Base-by-base conservation (phyloP, 345 rosid genomes). In the Linum usitatissimum region DNA sequence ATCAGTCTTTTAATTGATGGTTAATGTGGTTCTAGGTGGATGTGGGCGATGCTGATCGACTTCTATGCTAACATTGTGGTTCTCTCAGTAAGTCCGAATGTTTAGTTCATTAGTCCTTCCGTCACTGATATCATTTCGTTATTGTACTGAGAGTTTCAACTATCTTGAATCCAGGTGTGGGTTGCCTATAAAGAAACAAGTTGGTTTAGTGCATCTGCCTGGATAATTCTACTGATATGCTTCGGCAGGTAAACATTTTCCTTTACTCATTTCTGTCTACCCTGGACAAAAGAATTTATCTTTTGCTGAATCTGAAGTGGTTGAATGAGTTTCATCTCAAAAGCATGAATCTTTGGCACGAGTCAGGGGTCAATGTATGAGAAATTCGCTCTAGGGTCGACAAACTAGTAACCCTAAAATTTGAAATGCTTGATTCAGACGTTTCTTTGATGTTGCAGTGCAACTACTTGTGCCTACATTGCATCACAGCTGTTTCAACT, bases 161-260 rank as follows among this genome's bases (percentile, higher is more conserved):
- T 55, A 0, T 40, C 18, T 73, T 34, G 55, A 9, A 39, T 60
- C 17, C 53, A 73, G 96, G 86, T 87, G 55, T 92, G 96, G 98
- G 81, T 86, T 70, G 75, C 76, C 45, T 92, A 89, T 80, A 92
- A 92, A 81, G 96, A 89, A 73, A 64, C 88, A 9, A 83, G 77
- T 68, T 89, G 86, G 93, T 55, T 84, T 57, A 34, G 59, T 77
- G 86, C 82, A 59, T 36, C 77, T 34, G 17, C 84, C 9, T 92
- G 98, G 98, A 82, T 89, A 64, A 55, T 78, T 71, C 75, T 89
- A 7, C 66, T 89, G 53, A 68, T 89, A 72, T 83, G 89, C 61
- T 77, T 87, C 69, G 98, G 98, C 77, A 81, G 98, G 96, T 92
- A 83, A 66, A 6, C 38, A 1, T 3, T 59, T 20, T 55, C 34